Percentiles rank a stretch among this genome's conserved stretches.
Evolutionary conservation across 805 yeast genomes (phyloP).

Genomic region (Candida odintsovae): DNA sequence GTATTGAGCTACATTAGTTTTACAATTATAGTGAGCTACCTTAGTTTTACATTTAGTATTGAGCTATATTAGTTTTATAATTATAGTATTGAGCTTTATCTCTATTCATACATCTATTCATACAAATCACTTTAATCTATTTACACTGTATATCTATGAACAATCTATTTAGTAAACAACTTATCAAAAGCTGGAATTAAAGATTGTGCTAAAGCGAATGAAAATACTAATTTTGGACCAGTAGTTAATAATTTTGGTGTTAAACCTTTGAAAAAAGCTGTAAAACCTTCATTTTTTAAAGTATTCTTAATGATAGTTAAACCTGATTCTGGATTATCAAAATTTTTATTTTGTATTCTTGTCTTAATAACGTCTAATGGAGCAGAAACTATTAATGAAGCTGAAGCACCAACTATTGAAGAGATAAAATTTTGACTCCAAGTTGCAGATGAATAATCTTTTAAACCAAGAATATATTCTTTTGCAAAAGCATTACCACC

Average conservation of each 20-base stretch:
- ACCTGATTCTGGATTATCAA: slow-evolving; percentile 94
- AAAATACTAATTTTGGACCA: slow-evolving; percentile 96
- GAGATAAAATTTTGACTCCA: slow-evolving; percentile 94
- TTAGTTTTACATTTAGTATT: background rate
- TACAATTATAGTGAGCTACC: background rate
- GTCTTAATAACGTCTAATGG: slow-evolving; percentile 98
- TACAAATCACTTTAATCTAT: no score
- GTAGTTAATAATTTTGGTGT: slow-evolving; percentile 95
- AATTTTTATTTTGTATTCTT: slow-evolving; percentile 94
- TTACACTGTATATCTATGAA: no score
- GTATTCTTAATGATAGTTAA: slow-evolving; percentile 89
- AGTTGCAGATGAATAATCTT: slow-evolving; percentile 86
- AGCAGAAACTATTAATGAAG: slow-evolving; percentile 93
- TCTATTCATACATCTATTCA: background rate
- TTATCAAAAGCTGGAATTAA: slow-evolving; percentile 94
- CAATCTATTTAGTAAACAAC: slow-evolving; percentile 29
- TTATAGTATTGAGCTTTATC: background rate
- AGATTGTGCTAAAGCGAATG: slow-evolving; percentile 96
- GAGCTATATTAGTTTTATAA: background rate
- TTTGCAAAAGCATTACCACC: slow-evolving; percentile 99
- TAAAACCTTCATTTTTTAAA: slow-evolving; percentile 82
- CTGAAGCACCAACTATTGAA: slow-evolving; percentile 93
- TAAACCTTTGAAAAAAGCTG: slow-evolving; percentile 93
- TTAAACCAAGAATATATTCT: slow-evolving; percentile 83
- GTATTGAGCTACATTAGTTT: background rate